Base-by-base conservation (phyloP, 495 filamentous ascomycete species). In the Penicillium samsonianum region DNA sequence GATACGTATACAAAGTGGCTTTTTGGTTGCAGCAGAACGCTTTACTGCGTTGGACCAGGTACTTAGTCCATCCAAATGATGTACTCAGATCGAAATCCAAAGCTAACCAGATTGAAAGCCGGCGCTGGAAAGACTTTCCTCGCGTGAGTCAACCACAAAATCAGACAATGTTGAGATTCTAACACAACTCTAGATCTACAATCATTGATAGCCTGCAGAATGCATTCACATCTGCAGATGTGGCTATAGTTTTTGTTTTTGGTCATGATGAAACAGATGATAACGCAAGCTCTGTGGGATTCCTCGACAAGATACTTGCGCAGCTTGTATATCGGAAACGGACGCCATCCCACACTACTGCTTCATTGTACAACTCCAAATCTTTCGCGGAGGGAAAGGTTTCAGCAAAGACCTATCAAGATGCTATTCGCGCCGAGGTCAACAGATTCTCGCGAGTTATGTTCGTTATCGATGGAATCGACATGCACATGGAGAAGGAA, bases 41-140 rank as follows among this genome's bases (percentile, higher is more conserved):
- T 75, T 0, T 73, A 71, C 37, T 71, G 68, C 51, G 40, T 72
- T 49, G 72, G 66, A 0, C 64, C 65, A n/a, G 49, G 72, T 74
- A 53, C 3, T 19, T 17, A 40, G 7, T 3, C 5, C 16, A 5
- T 6, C 5, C 37, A 38, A 38, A n/a, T n/a, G n/a, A n/a, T n/a
- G n/a, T n/a, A n/a, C n/a, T n/a, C n/a, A n/a, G n/a, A n/a, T n/a
- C n/a, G n/a, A n/a, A n/a, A n/a, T n/a, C 12, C 12, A 7, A 10
- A 10, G 9, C 28, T 30, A 30, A 30, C 9, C 1, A 9, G 9
- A 30, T 10, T 5, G 9, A 30, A 4, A 75, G 72, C 72, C 19
- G 72, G 72, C 23, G 70, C 65, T 16, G 72, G 72, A 0, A 75
- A 75, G 23, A 75, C 70, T 0, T 75, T 75, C 56, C 48, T 75